Evolutionary conservation across 2,329 filamentous ascomycete species (phyloP), one percentile per base, ranked within the genome.

Genomic region (Dendrostoma leiphaemia): DNA sequence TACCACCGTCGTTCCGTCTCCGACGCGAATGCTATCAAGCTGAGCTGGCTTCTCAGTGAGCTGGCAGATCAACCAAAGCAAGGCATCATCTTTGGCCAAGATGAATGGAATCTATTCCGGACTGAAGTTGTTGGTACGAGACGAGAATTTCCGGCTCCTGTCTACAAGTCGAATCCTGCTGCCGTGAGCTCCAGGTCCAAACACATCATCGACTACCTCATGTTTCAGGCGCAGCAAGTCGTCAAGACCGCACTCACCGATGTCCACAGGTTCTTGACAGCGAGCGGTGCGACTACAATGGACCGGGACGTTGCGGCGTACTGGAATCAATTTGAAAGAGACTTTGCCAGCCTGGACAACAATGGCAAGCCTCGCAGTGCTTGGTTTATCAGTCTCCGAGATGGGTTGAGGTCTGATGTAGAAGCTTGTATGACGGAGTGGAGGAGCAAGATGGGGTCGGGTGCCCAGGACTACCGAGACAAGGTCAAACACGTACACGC

Each of bases 171-270:
- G 12, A 21, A 34, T 28, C 24, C 13, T 8, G 13, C 23, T 1
- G n/a, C 35, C 13, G 3, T 35, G 9, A 13, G 35, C 8, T 8
- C 37, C 2, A 26, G 67, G 0, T 65, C 61, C 1, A 54, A 56
- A 0, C 81, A 88, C 52, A 80, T 89, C 3, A 74, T 88, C 4
- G 87, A 90, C 63, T 75, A 77, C 35, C 70, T 90, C 9, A 84
- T 80, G 58, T 86, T 83, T 21, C 71, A 84, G 1, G 77, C 82
- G 0, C 66, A 76, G 7, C 65, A 68, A 0, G 65, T 67, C 0
- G 71, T 83, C 6, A 65, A 72, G 0, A 43, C 52, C 1, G 72
- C 72, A 17, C 61, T 79, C 4, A 56, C 55, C 2, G 63, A 63
- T 0, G 67, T 82, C 8, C 48, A 68, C 8, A 29, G 62, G 0